Conservation (phyloP, 2,329 filamentous ascomycete genomes). For the Epichloe festucae region DNA sequence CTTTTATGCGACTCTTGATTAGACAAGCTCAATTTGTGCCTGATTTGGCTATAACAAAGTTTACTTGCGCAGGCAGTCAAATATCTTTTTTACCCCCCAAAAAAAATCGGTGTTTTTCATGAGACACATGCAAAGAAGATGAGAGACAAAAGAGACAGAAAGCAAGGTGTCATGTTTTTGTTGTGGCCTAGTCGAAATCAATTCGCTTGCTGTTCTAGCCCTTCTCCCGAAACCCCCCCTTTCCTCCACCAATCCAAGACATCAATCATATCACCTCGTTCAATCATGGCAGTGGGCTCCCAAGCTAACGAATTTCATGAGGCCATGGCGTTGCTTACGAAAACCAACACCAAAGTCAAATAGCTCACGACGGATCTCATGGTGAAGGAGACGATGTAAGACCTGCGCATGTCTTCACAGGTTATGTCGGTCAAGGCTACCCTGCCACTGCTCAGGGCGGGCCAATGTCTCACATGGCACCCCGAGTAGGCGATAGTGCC, state of each 20-base stretch:
- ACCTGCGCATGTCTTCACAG: conserved; percentile 60
- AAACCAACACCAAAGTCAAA: conserved; percentile 49
- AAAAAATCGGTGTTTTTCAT: not conserved
- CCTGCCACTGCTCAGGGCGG: conserved; percentile 34
- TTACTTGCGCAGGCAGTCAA: conserved; percentile 16
- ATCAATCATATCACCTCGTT: not conserved
- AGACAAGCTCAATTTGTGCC: conserved; percentile 23
- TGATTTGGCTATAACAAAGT: conserved; percentile 18
- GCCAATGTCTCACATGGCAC: conserved; percentile 50
- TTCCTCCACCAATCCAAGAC: not conserved
- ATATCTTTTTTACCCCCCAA: conserved; percentile 6
- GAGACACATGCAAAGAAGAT: not conserved
- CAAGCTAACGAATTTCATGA: conserved; percentile 16
- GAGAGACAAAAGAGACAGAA: not conserved
- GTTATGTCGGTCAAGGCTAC: conserved; percentile 51
- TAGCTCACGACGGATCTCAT: conserved; percentile 35
- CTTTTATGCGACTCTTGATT: conserved; percentile 18
- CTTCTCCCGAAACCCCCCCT: not conserved
- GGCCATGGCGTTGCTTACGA: conserved; percentile 50
- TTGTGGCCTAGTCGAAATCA: not conserved
- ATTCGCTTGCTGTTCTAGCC: not conserved
- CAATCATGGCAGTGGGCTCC: conserved; percentile 1
- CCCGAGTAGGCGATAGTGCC: conserved; percentile 19
- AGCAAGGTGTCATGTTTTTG: not conserved
- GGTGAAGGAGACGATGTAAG: conserved; percentile 51